These are phyloP conservation scores for Komagataella pseudopastoris DNA, from an alignment of 805 yeast genomes.

Conservation along the genomic window DNA sequence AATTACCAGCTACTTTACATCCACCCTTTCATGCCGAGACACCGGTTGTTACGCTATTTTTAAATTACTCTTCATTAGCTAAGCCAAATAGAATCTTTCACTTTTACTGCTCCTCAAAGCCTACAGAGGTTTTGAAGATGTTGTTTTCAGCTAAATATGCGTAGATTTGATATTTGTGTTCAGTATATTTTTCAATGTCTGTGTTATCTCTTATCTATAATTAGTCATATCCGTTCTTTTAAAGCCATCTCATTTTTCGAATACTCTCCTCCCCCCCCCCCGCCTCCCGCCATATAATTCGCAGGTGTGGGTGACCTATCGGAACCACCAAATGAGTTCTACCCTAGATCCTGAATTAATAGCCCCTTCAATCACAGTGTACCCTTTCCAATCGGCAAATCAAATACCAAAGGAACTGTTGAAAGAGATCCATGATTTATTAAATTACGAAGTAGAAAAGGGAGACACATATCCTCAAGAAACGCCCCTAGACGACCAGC, in stretches of 20 bases:
- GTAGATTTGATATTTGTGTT: too few relatives aligned
- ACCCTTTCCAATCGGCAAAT: conserved; percentile 37
- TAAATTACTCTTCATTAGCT: background rate
- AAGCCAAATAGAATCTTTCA: background rate
- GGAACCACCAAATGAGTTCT: background rate
- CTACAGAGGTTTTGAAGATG: background rate
- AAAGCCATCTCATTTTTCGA: background rate
- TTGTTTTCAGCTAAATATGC: background rate
- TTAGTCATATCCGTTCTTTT: background rate
- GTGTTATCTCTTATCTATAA: background rate
- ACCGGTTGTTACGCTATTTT: background rate
- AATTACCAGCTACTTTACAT: background rate
- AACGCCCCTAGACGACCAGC: conserved; percentile 25
- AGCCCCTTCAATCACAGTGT: conserved; percentile 26
- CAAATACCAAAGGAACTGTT: conserved; percentile 40
- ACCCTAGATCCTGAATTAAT: background rate
- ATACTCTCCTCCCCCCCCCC: background rate
- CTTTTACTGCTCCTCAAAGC: background rate
- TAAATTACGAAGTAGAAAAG: conserved; percentile 52
- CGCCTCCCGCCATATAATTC: background rate
- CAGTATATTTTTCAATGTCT: background rate
- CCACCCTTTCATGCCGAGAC: background rate
- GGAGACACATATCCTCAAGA: conserved; percentile 70
- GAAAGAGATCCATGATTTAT: conserved; percentile 29
- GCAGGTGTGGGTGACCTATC: background rate